Base-by-base conservation (phyloP, 208 protist species). In the Blastocrithidia nonstop region DNA sequence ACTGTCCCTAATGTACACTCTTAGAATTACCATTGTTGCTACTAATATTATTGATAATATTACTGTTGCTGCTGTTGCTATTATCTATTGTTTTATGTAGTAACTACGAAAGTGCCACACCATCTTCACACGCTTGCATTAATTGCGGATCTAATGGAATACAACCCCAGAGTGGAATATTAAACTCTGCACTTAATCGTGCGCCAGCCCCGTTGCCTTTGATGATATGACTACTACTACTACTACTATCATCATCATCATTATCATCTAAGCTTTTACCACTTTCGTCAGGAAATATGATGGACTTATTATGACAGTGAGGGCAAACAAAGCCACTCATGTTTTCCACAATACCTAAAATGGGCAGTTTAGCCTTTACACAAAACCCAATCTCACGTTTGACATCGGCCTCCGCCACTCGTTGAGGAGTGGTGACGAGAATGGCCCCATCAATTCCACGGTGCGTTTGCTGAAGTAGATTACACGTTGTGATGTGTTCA, bases 311-410 rank as follows among this genome's bases (percentile, higher is more conserved):
- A 42, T 68, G 73, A 62, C 96, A 99, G 50, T 91, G 78, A 20
- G 93, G 93, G 71, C 95, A 97, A 35, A 95, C 74, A 47, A 96
- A 99, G 13, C 93, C 94, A 51, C 74, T 93, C 97, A 99, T 99
- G 75, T 99, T 99, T 60, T 99, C 98, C 13, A 99, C 93, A 19
- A 99, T 81, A 25, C 98, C 98, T 25, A 99, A 65, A 13, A 99
- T 67, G 0, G 57, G 69, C 4, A 99, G 35, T 39, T 88, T 85
- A n/a, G 94, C 83, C 58, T 99, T 98, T 19, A 86, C 62, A 71
- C 97, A 99, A 66, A 99, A 99, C 54, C 90, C 95, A 40, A 99
- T 64, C 65, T 99, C 98, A 16, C 84, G 66, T 32, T 96, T 63
- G 9, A 99, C 98, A 55, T 99, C 98, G 1, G 88, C 75, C 41